These are phyloP conservation scores for Starmerella apicola DNA, from an alignment of 805 yeast species.

Conservation along the genomic window DNA sequence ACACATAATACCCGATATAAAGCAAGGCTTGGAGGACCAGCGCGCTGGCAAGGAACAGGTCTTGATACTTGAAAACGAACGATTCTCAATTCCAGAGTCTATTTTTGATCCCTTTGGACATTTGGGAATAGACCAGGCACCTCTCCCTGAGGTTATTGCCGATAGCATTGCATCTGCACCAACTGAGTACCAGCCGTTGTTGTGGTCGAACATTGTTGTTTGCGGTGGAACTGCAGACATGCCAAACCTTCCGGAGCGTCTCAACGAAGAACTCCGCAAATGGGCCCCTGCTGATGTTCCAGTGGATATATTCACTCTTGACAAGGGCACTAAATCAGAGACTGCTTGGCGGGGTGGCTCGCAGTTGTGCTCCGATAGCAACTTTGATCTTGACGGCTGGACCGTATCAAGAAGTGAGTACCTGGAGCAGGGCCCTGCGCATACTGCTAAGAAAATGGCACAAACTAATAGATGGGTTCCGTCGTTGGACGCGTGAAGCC, in stretches of 20 bases:
- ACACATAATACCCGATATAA: conserved; percentile 35
- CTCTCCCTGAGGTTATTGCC: conserved; percentile 56
- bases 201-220: conserved; percentile 65
- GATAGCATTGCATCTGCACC: conserved; percentile 63
- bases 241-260: conserved; percentile 51
- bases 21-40: conserved; percentile 15
- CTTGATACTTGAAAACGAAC: conserved; percentile 61
- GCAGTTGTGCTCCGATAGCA: conserved; percentile 30
- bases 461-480: conserved; percentile 3
- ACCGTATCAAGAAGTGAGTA: conserved; percentile 69
- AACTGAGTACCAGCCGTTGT: conserved; percentile 51
- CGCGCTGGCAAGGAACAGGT: conserved; percentile 43
- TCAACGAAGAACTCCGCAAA: conserved; percentile 29
- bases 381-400: conserved; percentile 33
- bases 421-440: conserved; percentile 56
- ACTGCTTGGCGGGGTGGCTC: conserved; percentile 51
- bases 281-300: conserved; percentile 27
- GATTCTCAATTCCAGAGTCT: conserved; percentile 79
- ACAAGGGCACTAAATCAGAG: conserved; percentile 28
- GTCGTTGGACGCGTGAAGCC: too few species aligned
- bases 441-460: conserved; percentile 9
- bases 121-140: conserved; percentile 64
- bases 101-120: conserved; percentile 69
- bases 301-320: conserved; percentile 25
- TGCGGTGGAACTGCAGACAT: conserved; percentile 75